Conservation (phyloP, 2,329 filamentous ascomycete species). For the Fusarium concolor region DNA sequence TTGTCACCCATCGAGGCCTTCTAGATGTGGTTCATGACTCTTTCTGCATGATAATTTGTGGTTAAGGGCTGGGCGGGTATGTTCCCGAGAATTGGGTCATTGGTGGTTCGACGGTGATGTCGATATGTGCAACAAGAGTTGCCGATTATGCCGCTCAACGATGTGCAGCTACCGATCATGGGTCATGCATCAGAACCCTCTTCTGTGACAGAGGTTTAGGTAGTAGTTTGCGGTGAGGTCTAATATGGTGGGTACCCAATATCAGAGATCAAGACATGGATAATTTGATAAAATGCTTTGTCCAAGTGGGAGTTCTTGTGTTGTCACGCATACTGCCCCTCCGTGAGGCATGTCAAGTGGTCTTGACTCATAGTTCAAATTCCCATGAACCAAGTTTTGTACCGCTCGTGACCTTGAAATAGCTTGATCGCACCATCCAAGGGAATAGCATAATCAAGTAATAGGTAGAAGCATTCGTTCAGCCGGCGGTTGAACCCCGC, state of each 20-base stretch:
- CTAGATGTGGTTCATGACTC: conserved; percentile 19
- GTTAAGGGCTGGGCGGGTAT: conserved; percentile 12
- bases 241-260: conserved; percentile 22
- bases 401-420: conserved; percentile 4
- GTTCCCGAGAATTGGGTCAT: conserved; percentile 28
- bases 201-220: not conserved
- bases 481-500: conserved; percentile 24
- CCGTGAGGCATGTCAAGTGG: conserved; percentile 3
- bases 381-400: not conserved
- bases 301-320: conserved; percentile 5
- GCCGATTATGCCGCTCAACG: not conserved
- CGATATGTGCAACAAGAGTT: conserved; percentile 4
- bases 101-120: conserved; percentile 37
- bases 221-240: conserved; percentile 36
- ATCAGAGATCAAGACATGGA: conserved; percentile 25
- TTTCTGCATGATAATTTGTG: conserved; percentile 8
- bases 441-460: not conserved
- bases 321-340: conserved; percentile 17
- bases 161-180: conserved; percentile 9
- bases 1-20: conserved; percentile 14
- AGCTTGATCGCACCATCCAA: not conserved
- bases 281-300: conserved; percentile 17
- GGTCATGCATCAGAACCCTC: conserved; percentile 11
- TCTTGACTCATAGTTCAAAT: not conserved
- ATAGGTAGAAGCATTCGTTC: not conserved